phyloP scores from a whole-genome alignment of 345 rosid genomes.

The Citrus cavaleriei region DNA sequence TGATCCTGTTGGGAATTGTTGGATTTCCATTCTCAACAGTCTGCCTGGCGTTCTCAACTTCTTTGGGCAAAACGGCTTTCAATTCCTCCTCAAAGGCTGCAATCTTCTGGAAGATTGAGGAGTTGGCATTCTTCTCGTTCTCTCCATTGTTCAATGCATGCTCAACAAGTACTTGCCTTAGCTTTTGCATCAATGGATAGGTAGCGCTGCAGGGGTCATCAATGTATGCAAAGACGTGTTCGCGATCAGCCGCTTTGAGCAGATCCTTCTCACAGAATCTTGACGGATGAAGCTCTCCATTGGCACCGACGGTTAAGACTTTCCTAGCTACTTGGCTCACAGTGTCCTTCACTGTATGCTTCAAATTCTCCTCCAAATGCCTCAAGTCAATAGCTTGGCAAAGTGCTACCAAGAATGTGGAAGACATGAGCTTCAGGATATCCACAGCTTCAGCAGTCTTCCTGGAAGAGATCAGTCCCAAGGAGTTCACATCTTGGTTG shows the following conservation, averaged over 20 bases:
- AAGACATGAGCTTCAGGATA: conserved; percentile 49
- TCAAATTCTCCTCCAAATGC: conserved; percentile 61
- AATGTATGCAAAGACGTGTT: conserved; percentile 51
- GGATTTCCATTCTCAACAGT: conserved; percentile 46
- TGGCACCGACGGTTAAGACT: conserved; percentile 42
- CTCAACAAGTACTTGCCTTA: conserved; percentile 69
- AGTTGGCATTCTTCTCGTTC: conserved; percentile 34
- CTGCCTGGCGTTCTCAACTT: conserved; percentile 51
- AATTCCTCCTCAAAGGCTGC: conserved; percentile 59
- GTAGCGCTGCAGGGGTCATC: conserved; percentile 76
- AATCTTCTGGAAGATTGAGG: conserved; percentile 72
- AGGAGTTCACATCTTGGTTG: conserved; percentile 59
- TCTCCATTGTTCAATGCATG: conserved; percentile 61
- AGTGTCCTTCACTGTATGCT: conserved; percentile 32
- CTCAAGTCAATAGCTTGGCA: conserved; percentile 65
- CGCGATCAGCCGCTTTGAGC: conserved; percentile 61
- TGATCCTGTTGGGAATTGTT: conserved; percentile 49
- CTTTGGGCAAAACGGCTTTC: conserved; percentile 49
- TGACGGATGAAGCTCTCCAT: conserved; percentile 72
- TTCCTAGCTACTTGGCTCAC: conserved; percentile 51
- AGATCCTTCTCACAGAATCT: conserved; percentile 69
- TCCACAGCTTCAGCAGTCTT: conserved; percentile 60
- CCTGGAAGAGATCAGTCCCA: conserved; percentile 53
- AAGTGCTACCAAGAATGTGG: conserved; percentile 52
- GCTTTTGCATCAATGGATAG: conserved; percentile 74